Evolutionary conservation across 495 filamentous ascomycete species (phyloP).

Genomic region (Penicillium crystallinum): DNA sequence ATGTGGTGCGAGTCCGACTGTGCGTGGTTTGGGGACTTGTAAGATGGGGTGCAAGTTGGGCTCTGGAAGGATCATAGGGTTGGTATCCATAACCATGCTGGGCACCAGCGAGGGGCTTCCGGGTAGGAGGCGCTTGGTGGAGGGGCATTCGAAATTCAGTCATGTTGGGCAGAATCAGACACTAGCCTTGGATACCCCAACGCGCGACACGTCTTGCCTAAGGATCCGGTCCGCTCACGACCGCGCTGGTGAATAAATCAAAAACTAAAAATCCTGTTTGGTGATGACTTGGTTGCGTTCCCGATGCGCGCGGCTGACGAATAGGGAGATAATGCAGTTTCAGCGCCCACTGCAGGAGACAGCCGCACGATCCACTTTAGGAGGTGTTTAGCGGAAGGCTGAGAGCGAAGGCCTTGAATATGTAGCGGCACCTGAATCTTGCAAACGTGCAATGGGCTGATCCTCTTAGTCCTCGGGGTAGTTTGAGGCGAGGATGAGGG

Average conservation of each 20-base stretch:
- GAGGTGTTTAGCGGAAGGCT: constrained; percentile 1
- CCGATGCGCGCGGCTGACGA: constrained; percentile 23
- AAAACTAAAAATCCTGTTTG: not conserved
- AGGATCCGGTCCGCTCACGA: not conserved
- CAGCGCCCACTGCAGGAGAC: constrained; percentile 17
- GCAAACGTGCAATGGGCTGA: constrained; percentile 10
- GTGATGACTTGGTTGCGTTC: constrained; percentile 6
- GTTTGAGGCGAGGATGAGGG: constrained; percentile 3
- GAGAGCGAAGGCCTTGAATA: constrained; percentile 1
- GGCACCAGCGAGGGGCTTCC: constrained; percentile 30
- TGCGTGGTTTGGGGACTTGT: constrained; percentile 26
- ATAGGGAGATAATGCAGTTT: constrained; percentile 18
- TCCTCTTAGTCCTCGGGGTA: constrained; percentile 1
- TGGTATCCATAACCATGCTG: constrained; percentile 31
- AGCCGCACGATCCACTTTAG: constrained; percentile 6
- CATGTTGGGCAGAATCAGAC: constrained; percentile 34
- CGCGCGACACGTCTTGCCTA: not conserved
- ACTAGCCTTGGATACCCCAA: constrained; percentile 24
- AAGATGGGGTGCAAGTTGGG: constrained; percentile 29
- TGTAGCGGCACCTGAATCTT: not conserved
- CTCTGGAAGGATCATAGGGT: constrained; percentile 28
- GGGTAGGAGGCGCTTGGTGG: constrained; percentile 32
- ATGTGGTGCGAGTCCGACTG: constrained; percentile 57
- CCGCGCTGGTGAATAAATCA: not conserved
- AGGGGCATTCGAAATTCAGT: constrained; percentile 41